Conservation (phyloP, 2,329 filamentous ascomycete species). For the Xylariaceae sp. region DNA sequence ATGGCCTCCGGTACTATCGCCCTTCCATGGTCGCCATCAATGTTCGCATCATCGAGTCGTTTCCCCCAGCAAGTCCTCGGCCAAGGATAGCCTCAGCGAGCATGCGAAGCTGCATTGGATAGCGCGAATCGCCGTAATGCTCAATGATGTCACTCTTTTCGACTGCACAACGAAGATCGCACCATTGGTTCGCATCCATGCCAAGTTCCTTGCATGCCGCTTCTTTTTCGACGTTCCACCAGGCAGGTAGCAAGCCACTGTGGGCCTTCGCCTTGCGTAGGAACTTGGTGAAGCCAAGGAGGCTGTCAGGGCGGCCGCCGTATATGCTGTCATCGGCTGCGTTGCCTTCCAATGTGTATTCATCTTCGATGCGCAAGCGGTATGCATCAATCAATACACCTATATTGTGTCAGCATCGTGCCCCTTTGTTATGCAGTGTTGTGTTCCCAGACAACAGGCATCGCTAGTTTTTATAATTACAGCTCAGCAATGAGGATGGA, state of each 20-base stretch:
- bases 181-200: conserved; percentile 5
- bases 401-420: background rate
- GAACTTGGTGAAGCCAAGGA: conserved; percentile 12
- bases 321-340: conserved; percentile 7
- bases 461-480: background rate
- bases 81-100: conserved; percentile 42
- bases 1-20: background rate
- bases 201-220: conserved; percentile 11
- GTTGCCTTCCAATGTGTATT: conserved; percentile 8
- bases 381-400: conserved; percentile 16
- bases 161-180: conserved; percentile 4
- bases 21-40: conserved; percentile 21
- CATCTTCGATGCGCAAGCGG: conserved; percentile 14
- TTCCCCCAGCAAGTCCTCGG: conserved; percentile 26
- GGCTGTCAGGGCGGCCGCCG: conserved; percentile 2
- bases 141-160: conserved; percentile 24
- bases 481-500: background rate
- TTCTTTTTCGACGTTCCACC: conserved; percentile 13
- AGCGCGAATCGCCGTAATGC: conserved; percentile 41
- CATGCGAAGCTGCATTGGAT: conserved; percentile 52
- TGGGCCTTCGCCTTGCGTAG: conserved; percentile 3
- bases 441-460: background rate
- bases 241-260: conserved; percentile 11
- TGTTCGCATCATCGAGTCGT: conserved; percentile 20
- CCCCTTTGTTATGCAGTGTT: too few relatives aligned